Evolutionary conservation across 1,284 basidiomycete species (phyloP), one percentile per base, ranked within the genome.

Genomic region (Cutaneotrichosporon daszewskae): DNA sequence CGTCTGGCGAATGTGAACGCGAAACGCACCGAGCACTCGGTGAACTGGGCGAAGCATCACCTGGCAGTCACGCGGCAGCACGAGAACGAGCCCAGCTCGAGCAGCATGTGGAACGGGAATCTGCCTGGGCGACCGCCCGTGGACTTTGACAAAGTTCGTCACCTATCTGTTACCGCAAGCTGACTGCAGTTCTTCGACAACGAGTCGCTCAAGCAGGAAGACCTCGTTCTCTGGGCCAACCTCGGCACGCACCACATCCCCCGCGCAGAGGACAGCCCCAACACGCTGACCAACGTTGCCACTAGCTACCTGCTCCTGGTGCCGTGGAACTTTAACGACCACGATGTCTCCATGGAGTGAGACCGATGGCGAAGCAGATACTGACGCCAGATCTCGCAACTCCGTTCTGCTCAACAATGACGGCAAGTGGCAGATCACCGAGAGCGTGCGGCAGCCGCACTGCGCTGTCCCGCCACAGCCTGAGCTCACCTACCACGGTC

Each of bases 41-140:
- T 77, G 4, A 78, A 82, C 56, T 83, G 80, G 77, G 79, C 80
- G 2, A 75, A 78, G 37, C 78, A 81, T 58, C 80, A 81, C 56
- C 65, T 83, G 10, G 77, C 78, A 1, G 76, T 83, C 6, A 77
- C 79, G 1, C 47, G 62, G 45, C 72, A 76, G 33, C 81, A 82
- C 64, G 81, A 82, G 19, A 75, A 73, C 1, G 81, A 83, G 60
- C 79, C 77, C 2, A 70, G 69, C 0, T 77, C 77, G 11, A 78
- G 76, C 47, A 73, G 69, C 31, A 75, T 76, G 63, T 82, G 79
- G 79, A 83, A 83, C 62, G 71, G 78, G 45, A 77, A 83, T 55
- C 65, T 82, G 3, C 79, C 81, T 1, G 79, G 77, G 1, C 60
- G 59, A 3, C 81, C 80, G 1, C 69, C 75, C 14, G 78, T 82